A percentile compares a stretch with the other conserved stretches of the same genome.
These are phyloP conservation scores for Lenzites betulinus DNA, from an alignment of 768 basidiomycete genomes.

Conservation along the genomic window DNA sequence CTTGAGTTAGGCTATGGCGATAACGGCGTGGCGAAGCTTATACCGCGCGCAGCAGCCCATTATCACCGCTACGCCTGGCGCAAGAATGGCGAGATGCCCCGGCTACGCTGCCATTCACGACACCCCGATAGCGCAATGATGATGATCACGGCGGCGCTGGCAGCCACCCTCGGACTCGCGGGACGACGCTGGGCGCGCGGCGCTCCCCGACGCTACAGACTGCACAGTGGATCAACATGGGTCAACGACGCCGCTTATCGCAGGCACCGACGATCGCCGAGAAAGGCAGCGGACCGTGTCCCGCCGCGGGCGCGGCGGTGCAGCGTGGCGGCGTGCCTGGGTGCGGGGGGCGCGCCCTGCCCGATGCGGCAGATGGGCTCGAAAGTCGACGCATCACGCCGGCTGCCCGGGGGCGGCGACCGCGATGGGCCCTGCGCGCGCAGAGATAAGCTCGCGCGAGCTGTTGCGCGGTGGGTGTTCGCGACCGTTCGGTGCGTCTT, in stretches of 20 bases:
- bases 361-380: conserved; percentile 14
- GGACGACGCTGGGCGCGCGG: conserved; percentile 5
- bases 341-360: not conserved
- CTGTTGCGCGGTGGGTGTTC: not conserved
- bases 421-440: conserved; percentile 6
- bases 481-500: not conserved
- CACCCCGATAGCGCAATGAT: not conserved
- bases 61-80: conserved; percentile 7
- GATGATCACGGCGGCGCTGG: not conserved
- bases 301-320: conserved; percentile 2
- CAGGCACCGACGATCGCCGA: conserved; percentile 17
- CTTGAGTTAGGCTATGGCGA: not conserved
- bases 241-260: conserved; percentile 8
- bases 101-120: not conserved
- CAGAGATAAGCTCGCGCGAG: conserved; percentile 1
- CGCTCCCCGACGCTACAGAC: not conserved
- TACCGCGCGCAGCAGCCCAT: not conserved
- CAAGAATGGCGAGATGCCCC: not conserved
- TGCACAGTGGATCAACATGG: conserved; percentile 12
- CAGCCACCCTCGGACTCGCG: conserved; percentile 8
- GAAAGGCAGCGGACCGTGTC: conserved; percentile 17
- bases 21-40: not conserved
- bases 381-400: not conserved
- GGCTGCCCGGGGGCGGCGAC: not conserved
- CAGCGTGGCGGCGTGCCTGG: conserved; percentile 9